Evolutionary conservation across 768 basidiomycete genomes (phyloP).

Genomic region (Boletales sp.): DNA sequence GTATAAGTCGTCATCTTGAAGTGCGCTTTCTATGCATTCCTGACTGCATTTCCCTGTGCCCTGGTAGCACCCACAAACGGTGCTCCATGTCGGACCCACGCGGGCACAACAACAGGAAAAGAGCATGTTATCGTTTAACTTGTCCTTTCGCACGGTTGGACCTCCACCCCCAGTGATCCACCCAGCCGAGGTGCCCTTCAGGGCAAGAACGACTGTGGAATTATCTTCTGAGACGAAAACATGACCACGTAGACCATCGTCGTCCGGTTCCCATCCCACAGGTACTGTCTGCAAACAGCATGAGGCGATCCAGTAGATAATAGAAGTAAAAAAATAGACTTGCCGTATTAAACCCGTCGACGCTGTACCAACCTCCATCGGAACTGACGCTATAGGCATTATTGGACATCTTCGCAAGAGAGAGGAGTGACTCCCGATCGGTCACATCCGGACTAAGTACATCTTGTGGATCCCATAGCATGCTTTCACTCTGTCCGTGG

Average conservation of each 20-base stretch:
- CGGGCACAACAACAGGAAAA: slow-evolving; percentile 96
- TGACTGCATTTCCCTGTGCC: slow-evolving; percentile 75
- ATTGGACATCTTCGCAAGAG: slow-evolving; percentile 85
- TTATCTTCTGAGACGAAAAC: slow-evolving; percentile 84
- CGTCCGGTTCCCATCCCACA: slow-evolving; percentile 86
- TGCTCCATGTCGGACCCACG: slow-evolving; percentile 90
- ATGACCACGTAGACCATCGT: slow-evolving; percentile 91
- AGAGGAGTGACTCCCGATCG: slow-evolving; percentile 66
- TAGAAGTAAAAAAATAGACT: slow-evolving; percentile 14
- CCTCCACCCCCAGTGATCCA: slow-evolving; percentile 70
- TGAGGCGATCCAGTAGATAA: not conserved
- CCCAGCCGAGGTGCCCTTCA: slow-evolving; percentile 90
- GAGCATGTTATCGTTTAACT: slow-evolving; percentile 91
- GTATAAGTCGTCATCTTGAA: slow-evolving; percentile 81
- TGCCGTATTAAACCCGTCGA: slow-evolving; percentile 64
- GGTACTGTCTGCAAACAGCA: slow-evolving; percentile 49
- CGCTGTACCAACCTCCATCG: slow-evolving; percentile 66
- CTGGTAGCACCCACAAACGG: slow-evolving; percentile 86
- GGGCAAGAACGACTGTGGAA: slow-evolving; percentile 78
- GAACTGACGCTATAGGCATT: slow-evolving; percentile 68
- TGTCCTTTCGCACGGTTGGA: slow-evolving; percentile 84
- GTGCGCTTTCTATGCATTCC: slow-evolving; percentile 72
- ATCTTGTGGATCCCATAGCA: slow-evolving; percentile 65
- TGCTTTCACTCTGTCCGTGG: slow-evolving; percentile 34
- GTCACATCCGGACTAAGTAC: slow-evolving; percentile 68